A percentile compares a stretch with the other conserved stretches of the same genome.
These are phyloP conservation scores for Arabidopsis hybrid DNA, from an alignment of 441 rosid species.

Conservation along the genomic window DNA sequence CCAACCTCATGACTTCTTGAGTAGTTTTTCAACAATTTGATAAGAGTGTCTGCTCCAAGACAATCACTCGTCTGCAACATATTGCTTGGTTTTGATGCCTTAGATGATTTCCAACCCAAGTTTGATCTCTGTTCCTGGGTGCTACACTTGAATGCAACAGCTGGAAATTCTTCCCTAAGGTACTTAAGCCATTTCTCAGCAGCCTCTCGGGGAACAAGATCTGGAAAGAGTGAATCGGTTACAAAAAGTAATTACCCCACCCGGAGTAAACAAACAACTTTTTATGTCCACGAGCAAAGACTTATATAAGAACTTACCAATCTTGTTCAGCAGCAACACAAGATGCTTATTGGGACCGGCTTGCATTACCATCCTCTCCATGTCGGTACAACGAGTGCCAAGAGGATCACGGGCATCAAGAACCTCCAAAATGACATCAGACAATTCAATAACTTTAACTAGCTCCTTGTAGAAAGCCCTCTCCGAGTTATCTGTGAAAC, in stretches of 20 bases:
- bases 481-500: slow-evolving; percentile 73
- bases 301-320: slow-evolving; percentile 55
- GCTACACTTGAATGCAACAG: slow-evolving; percentile 97
- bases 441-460: slow-evolving; percentile 87
- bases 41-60: slow-evolving; percentile 94
- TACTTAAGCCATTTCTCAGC: slow-evolving; percentile 94
- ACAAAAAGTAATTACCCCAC: neutral
- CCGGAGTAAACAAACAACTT: neutral
- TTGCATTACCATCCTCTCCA: slow-evolving; percentile 95
- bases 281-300: slow-evolving; percentile 13
- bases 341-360: slow-evolving; percentile 82
- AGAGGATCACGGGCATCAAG: slow-evolving; percentile 95
- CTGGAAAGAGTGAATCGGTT: slow-evolving; percentile 46
- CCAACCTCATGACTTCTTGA: slow-evolving; percentile 90
- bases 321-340: slow-evolving; percentile 89
- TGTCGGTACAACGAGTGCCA: slow-evolving; percentile 89
- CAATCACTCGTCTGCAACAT: slow-evolving; percentile 91
- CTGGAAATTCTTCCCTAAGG: slow-evolving; percentile 90
- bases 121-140: slow-evolving; percentile 94
- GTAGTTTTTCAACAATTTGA: slow-evolving; percentile 88
- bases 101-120: slow-evolving; percentile 86
- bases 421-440: slow-evolving; percentile 96
- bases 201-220: slow-evolving; percentile 97
- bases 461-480: slow-evolving; percentile 94
- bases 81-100: slow-evolving; percentile 70